phyloP scores from a whole-genome alignment of 2,329 filamentous ascomycete genomes.

The Raffaelea albimanens region DNA sequence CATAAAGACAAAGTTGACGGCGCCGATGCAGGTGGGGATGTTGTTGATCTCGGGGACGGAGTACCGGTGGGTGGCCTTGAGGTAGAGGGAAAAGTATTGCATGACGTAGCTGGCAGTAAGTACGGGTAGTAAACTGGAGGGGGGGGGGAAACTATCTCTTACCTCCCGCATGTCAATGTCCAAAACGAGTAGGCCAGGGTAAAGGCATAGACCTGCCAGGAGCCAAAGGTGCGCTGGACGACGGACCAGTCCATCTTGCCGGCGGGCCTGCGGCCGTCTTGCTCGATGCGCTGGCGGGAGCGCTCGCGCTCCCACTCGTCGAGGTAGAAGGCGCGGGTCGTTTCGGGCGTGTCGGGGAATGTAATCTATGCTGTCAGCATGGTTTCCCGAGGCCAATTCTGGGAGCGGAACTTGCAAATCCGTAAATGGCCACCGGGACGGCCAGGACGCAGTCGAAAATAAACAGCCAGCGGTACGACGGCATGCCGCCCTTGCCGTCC shows the following conservation, averaged over 20 bases:
- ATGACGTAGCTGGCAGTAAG: conserved; percentile 23
- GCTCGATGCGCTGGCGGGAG: conserved; percentile 59
- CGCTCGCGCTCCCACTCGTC: conserved; percentile 50
- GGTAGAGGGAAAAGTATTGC: conserved; percentile 30
- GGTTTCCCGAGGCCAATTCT: no score
- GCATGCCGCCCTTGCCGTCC: conserved; percentile 19
- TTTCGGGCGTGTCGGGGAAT: conserved; percentile 31
- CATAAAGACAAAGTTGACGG: conserved; percentile 33
- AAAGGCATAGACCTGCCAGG: conserved; percentile 36
- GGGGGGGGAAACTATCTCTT: no score
- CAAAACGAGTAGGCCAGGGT: conserved; percentile 28
- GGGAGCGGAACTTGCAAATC: conserved; percentile 12
- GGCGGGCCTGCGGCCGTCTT: conserved; percentile 30
- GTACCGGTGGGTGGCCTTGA: conserved; percentile 25
- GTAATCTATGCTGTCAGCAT: no score
- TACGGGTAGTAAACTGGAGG: no score
- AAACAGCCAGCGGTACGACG: conserved; percentile 8
- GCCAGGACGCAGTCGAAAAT: conserved; percentile 20
- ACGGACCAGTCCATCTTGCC: conserved; percentile 27
- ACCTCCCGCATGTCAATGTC: conserved; percentile 25
- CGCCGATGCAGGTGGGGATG: conserved; percentile 31
- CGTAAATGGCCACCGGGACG: conserved; percentile 27
- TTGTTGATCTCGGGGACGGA: conserved; percentile 32
- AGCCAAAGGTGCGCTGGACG: conserved; percentile 26
- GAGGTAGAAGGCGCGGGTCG: conserved; percentile 21